phyloP scores from a whole-genome alignment of 148 eudicot species.

The Hydrangea macrophylla region DNA sequence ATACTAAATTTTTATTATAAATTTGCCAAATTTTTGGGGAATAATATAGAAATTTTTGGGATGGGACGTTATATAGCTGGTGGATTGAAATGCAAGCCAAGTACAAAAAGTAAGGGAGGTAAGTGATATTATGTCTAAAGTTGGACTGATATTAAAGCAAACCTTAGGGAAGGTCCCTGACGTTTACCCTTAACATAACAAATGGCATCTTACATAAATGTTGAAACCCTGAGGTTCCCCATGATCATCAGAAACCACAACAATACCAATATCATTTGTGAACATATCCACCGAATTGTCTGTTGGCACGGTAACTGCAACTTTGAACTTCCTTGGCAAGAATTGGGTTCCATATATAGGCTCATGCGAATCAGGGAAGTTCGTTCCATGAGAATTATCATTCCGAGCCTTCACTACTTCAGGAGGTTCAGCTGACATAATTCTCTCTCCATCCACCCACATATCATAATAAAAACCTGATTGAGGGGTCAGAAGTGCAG shows the following conservation, averaged over 20 bases:
- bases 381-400: constrained; percentile 95
- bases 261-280: constrained; percentile 92
- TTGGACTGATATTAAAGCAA: too few species aligned
- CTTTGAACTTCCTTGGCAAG: constrained; percentile 92
- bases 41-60: too few species aligned
- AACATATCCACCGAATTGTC: constrained; percentile 94
- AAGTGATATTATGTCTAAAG: too few species aligned
- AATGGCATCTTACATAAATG: constrained; percentile 60
- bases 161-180: too few species aligned
- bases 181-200: not conserved
- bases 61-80: too few species aligned
- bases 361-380: constrained; percentile 89
- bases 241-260: constrained; percentile 74
- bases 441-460: constrained; percentile 97
- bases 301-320: constrained; percentile 89
- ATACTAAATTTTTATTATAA: too few species aligned
- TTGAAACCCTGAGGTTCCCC: constrained; percentile 95
- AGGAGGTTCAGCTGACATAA: constrained; percentile 92
- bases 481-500: constrained; percentile 87
- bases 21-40: too few species aligned
- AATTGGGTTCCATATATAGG: constrained; percentile 98
- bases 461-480: constrained; percentile 99
- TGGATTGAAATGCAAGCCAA: not conserved
- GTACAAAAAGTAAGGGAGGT: not conserved
- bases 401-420: constrained; percentile 87